Conservation (phyloP, 768 basidiomycete genomes). For the Royoungia palumana region DNA sequence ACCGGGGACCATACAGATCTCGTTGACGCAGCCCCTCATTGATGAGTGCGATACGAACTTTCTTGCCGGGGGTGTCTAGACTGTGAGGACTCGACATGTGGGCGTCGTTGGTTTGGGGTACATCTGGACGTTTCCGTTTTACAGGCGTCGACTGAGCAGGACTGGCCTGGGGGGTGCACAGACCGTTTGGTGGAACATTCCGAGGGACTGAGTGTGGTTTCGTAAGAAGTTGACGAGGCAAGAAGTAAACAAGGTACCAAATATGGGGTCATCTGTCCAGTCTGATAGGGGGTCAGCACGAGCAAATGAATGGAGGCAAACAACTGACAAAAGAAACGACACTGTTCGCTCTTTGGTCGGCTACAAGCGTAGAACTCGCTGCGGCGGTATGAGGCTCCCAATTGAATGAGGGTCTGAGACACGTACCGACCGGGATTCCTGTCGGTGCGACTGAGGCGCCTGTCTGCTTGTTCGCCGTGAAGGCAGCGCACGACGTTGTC, state of each 20-base stretch:
- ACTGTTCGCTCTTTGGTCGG: conserved; percentile 5
- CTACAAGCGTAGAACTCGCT: conserved; percentile 40
- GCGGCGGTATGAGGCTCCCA: neutral
- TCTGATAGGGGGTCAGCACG: conserved; percentile 18
- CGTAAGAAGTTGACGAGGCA: neutral
- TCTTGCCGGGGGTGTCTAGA: neutral
- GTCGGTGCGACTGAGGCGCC: conserved; percentile 28
- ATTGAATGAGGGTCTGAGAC: too few species aligned
- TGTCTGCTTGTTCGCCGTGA: conserved; percentile 26
- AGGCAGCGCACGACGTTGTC: conserved; percentile 36
- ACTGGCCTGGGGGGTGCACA: conserved; percentile 3
- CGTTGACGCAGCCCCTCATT: conserved; percentile 11
- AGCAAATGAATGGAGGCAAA: neutral
- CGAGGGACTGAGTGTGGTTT: too few species aligned
- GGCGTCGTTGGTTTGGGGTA: too few species aligned
- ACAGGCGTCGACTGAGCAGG: neutral
- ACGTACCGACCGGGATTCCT: conserved; percentile 38
- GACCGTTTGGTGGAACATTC: neutral
- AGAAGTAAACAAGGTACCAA: neutral
- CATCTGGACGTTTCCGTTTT: conserved; percentile 5
- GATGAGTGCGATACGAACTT: conserved; percentile 7
- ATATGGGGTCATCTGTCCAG: conserved; percentile 31
- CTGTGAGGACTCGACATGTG: neutral
- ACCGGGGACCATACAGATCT: too few species aligned
- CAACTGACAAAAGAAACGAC: conserved; percentile 38